Conservation (phyloP, 1,284 basidiomycete genomes). For the Austroboletus sp. region DNA sequence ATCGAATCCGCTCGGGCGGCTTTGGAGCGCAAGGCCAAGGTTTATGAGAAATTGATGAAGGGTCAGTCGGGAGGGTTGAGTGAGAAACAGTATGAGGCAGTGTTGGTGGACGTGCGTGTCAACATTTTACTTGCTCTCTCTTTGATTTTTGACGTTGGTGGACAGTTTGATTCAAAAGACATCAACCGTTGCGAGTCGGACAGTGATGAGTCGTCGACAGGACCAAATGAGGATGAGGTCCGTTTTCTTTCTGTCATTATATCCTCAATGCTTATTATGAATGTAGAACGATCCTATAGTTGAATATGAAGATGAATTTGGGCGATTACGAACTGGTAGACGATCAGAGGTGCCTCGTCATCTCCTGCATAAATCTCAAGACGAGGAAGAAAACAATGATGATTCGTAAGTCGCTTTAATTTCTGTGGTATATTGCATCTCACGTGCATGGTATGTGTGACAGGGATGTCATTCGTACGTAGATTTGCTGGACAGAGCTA, state of each 20-base stretch:
- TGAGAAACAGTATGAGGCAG: slow-evolving; percentile 67
- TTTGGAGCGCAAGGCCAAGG: slow-evolving; percentile 73
- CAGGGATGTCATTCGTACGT: slow-evolving; percentile 56
- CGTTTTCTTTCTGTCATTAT: slow-evolving; percentile 4
- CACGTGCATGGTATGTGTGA: slow-evolving; percentile 7
- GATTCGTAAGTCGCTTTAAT: slow-evolving; percentile 45
- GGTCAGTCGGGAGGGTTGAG: slow-evolving; percentile 77
- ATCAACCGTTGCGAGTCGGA: slow-evolving; percentile 54
- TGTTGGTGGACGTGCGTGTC: slow-evolving; percentile 75
- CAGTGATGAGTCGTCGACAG: slow-evolving; percentile 60
- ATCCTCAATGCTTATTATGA: slow-evolving; percentile 3
- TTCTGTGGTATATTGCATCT: slow-evolving; percentile 6
- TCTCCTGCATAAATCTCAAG: slow-evolving; percentile 38
- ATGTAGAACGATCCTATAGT: slow-evolving; percentile 65
- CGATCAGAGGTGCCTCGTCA: slow-evolving; percentile 75
- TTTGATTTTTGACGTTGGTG: slow-evolving; percentile 12
- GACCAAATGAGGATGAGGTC: slow-evolving; percentile 40
- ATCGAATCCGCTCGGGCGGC: slow-evolving; percentile 60
- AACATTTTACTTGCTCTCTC: not conserved
- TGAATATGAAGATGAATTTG: slow-evolving; percentile 84
- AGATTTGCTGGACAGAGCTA: slow-evolving; percentile 24
- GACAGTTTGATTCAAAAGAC: slow-evolving; percentile 67
- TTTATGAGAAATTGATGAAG: slow-evolving; percentile 73
- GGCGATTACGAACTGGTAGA: slow-evolving; percentile 59
- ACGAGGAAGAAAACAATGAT: slow-evolving; percentile 33